Evolutionary conservation across 805 yeast genomes (phyloP).

Genomic region (Scheffersomyces ergatensis): DNA sequence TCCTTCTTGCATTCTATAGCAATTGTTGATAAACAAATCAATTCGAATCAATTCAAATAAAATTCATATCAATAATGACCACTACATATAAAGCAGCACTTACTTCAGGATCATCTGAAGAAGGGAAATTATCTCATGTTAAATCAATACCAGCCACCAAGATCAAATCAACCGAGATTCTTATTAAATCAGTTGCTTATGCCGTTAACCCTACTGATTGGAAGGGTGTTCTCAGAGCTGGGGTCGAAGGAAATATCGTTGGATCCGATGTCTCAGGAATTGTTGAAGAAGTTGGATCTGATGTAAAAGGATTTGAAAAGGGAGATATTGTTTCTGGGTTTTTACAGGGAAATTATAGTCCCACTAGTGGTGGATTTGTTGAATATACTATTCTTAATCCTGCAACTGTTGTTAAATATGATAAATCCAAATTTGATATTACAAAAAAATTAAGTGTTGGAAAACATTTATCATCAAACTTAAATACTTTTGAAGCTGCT

Average conservation of each 20-base stretch:
- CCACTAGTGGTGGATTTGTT: slow-evolving; percentile 57
- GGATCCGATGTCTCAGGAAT: slow-evolving; percentile 66
- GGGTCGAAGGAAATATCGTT: slow-evolving; percentile 43
- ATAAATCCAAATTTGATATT: slow-evolving; percentile 2
- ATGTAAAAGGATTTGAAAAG: slow-evolving; percentile 30
- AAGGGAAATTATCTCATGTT: slow-evolving; percentile 1
- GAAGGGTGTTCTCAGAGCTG: slow-evolving; percentile 44
- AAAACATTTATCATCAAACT: slow-evolving; percentile 29
- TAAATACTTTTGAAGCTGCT: slow-evolving; percentile 61
- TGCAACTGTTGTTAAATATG: slow-evolving; percentile 30
- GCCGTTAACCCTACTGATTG: slow-evolving; percentile 73
- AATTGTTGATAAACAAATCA: too few relatives aligned
- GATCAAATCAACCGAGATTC: slow-evolving; percentile 27
- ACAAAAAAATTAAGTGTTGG: slow-evolving; percentile 17
- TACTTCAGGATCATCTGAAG: slow-evolving; percentile 2
- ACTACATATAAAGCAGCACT: slow-evolving; percentile 8
- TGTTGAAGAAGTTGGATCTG: slow-evolving; percentile 51
- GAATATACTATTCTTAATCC: slow-evolving; percentile 47
- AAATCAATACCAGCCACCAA: slow-evolving; percentile 1
- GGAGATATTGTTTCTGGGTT: slow-evolving; percentile 59
- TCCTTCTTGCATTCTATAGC: too few relatives aligned
- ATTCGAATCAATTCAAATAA: too few relatives aligned
- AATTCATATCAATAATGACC: too few relatives aligned
- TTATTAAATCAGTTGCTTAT: slow-evolving; percentile 50
- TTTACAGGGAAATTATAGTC: slow-evolving; percentile 50